Percentiles rank a stretch among this genome's conserved stretches.
Conservation (phyloP, 2,329 filamentous ascomycete genomes). For the Botrytis squamosa region DNA sequence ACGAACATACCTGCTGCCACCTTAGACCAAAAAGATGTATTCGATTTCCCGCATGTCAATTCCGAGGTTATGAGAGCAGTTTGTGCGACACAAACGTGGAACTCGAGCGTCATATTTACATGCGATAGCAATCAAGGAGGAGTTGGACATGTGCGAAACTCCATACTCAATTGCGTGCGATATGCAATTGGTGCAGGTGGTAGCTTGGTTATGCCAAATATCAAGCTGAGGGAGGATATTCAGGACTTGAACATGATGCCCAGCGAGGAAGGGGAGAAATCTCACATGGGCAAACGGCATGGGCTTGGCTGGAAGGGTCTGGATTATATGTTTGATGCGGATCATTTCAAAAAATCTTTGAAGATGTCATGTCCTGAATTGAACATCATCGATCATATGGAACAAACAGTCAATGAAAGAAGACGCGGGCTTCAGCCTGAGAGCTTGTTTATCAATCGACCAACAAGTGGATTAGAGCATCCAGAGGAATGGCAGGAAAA, state of each 20-base stretch:
- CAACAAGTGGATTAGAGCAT: constrained; percentile 27
- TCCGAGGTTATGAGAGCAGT: constrained; percentile 40
- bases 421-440: constrained; percentile 32
- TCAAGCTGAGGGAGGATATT: constrained; percentile 40
- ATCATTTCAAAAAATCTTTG: constrained; percentile 34
- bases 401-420: constrained; percentile 25
- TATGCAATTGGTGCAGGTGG: constrained; percentile 44
- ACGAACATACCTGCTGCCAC: neutral
- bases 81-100: constrained; percentile 40
- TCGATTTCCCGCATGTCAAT: constrained; percentile 43
- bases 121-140: constrained; percentile 44
- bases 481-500: constrained; percentile 32
- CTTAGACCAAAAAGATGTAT: constrained; percentile 28
- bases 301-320: constrained; percentile 35
- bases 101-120: constrained; percentile 41
- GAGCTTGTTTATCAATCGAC: constrained; percentile 27
- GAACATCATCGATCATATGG: constrained; percentile 30
- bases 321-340: constrained; percentile 35
- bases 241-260: constrained; percentile 28
- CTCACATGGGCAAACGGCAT: constrained; percentile 27
- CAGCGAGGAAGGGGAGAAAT: constrained; percentile 18
- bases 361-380: constrained; percentile 34
- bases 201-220: constrained; percentile 42
- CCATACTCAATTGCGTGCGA: constrained; percentile 44
- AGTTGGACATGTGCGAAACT: constrained; percentile 44